phyloP scores from a whole-genome alignment of 1,139 yeast species.

The Nadsonia starkeyi-henricii region DNA sequence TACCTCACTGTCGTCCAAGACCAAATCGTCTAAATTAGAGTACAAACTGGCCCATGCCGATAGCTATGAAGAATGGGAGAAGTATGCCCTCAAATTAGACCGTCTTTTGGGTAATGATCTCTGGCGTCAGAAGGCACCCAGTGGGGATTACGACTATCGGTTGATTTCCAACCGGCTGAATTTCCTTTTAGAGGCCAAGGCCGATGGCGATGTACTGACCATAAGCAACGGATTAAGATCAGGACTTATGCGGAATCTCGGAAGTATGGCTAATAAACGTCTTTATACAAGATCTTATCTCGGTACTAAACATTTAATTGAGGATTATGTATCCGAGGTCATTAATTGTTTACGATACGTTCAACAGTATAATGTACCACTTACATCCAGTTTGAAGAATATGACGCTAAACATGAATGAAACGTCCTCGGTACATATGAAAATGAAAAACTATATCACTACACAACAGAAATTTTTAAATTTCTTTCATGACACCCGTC shows the following conservation, averaged over 20 bases:
- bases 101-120: slow-evolving; percentile 23
- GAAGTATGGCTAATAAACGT: slow-evolving; percentile 72
- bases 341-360: slow-evolving; percentile 49
- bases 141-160: slow-evolving; percentile 71
- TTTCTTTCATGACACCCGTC: slow-evolving; percentile 81
- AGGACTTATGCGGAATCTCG: slow-evolving; percentile 78
- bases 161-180: slow-evolving; percentile 64
- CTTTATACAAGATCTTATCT: slow-evolving; percentile 69
- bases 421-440: slow-evolving; percentile 2
- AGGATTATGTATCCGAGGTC: slow-evolving; percentile 72
- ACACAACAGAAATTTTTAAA: slow-evolving; percentile 48
- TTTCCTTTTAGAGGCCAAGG: slow-evolving; percentile 47
- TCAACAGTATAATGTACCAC: slow-evolving; percentile 14
- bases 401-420: slow-evolving; percentile 1
- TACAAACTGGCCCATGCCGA: slow-evolving; percentile 4
- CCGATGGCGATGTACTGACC: slow-evolving; percentile 39
- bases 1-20: slow-evolving; percentile 5
- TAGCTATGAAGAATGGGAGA: slow-evolving; percentile 7
- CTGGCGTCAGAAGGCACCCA: slow-evolving; percentile 64
- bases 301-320: slow-evolving; percentile 81
- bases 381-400: not conserved
- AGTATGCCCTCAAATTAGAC: slow-evolving; percentile 22
- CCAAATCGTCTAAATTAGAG: slow-evolving; percentile 2
- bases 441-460: slow-evolving; percentile 8
- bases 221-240: slow-evolving; percentile 65